Conservation (phyloP, 257 asterid species). For the Solanum paucissectum region DNA sequence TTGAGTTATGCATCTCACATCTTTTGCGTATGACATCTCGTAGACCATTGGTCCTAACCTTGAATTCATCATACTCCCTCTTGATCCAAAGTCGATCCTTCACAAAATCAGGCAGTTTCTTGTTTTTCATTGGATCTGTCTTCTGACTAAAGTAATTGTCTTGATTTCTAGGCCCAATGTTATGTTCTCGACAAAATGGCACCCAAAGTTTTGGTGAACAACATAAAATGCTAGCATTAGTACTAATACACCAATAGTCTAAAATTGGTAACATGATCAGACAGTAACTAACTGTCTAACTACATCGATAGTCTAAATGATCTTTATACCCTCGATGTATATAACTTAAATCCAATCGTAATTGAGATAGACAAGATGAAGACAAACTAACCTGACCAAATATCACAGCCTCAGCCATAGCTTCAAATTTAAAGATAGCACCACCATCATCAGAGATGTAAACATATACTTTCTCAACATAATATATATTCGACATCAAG, state of each 20-base stretch:
- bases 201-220: conserved; percentile 65
- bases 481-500: conserved; percentile 69
- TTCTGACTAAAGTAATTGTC: conserved; percentile 86
- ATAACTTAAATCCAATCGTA: background rate
- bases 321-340: background rate
- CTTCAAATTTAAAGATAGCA: conserved; percentile 79
- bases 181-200: conserved; percentile 85
- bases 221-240: background rate
- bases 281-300: background rate
- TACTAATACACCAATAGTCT: background rate
- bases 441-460: conserved; percentile 94
- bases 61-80: conserved; percentile 92
- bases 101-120: conserved; percentile 70
- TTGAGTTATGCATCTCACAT: conserved; percentile 53
- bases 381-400: conserved; percentile 54
- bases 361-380: background rate
- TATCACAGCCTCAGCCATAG: conserved; percentile 96
- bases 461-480: conserved; percentile 56
- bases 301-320: background rate
- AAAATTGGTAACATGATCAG: background rate
- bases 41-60: conserved; percentile 83
- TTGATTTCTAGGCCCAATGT: conserved; percentile 86
- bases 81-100: conserved; percentile 95
- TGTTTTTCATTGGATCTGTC: conserved; percentile 71
- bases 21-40: conserved; percentile 66